phyloP scores from a whole-genome alignment of 1,284 basidiomycete species.

The Stereum hirsutum region DNA sequence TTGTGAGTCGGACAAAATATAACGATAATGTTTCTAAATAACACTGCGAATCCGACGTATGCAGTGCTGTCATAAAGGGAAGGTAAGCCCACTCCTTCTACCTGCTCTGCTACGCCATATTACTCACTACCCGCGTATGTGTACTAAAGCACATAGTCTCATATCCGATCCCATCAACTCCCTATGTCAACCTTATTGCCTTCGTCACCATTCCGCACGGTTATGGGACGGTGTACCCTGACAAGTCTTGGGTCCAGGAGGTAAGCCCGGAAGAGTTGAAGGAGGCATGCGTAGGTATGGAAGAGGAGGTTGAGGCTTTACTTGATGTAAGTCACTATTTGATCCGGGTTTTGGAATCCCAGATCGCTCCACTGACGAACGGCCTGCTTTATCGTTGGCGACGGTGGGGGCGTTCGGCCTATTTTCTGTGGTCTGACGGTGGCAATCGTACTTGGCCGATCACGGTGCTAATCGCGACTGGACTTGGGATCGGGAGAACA shows the following conservation, averaged over 20 bases:
- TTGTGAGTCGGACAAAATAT: too few relatives aligned
- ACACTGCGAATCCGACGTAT: neutral
- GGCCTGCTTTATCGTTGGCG: too few relatives aligned
- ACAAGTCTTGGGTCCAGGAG: conserved; percentile 25
- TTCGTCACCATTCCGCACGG: conserved; percentile 29
- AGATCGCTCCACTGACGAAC: too few relatives aligned
- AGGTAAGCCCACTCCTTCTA: conserved; percentile 16
- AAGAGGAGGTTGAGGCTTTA: conserved; percentile 25
- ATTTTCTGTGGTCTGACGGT: too few relatives aligned
- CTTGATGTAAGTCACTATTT: conserved; percentile 21
- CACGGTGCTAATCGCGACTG: too few relatives aligned
- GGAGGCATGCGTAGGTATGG: conserved; percentile 23
- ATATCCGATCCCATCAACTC: conserved; percentile 17
- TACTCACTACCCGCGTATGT: neutral
- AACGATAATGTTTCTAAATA: conserved; percentile 4
- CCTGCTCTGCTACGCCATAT: too few relatives aligned
- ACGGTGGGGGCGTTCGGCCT: too few relatives aligned
- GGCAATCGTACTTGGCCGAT: too few relatives aligned
- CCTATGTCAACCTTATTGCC: conserved; percentile 27
- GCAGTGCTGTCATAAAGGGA: conserved; percentile 35
- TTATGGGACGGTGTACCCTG: conserved; percentile 18
- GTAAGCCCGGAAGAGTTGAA: conserved; percentile 25
- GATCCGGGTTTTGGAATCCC: too few relatives aligned
- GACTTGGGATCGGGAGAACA: too few relatives aligned
- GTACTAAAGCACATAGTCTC: conserved; percentile 17